Evolutionary conservation across 768 basidiomycete genomes (phyloP).

Genomic region (Peribolospora kevripleyi): DNA sequence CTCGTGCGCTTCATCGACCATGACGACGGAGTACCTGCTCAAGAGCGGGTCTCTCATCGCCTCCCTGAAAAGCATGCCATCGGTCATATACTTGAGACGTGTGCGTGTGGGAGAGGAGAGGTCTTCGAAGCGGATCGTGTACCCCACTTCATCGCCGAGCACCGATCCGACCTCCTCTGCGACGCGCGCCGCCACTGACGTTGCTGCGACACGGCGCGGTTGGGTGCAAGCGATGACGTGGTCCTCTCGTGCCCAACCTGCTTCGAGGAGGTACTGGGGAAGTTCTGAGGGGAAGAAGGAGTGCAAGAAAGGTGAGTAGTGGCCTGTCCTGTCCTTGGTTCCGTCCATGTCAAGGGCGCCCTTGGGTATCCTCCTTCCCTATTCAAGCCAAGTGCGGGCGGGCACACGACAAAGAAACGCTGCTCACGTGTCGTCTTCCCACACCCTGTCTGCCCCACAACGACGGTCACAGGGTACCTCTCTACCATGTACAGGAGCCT

Average conservation of each 20-base stretch:
- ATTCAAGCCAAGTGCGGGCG: background rate
- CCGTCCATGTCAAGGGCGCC: background rate
- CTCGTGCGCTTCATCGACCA: conserved; percentile 98
- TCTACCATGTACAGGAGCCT: conserved; percentile 65
- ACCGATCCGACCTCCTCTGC: conserved; percentile 73
- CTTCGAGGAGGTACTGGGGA: conserved; percentile 79
- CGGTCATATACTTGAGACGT: conserved; percentile 83
- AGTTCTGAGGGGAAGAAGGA: conserved; percentile 35
- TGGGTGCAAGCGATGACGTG: conserved; percentile 79
- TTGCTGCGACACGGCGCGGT: conserved; percentile 78
- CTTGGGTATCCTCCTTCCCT: background rate
- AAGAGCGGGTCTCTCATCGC: conserved; percentile 74
- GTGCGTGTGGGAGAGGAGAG: conserved; percentile 63
- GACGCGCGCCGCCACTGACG: conserved; percentile 72
- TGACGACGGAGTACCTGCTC: conserved; percentile 79
- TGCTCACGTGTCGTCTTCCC: conserved; percentile 88
- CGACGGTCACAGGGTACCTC: conserved; percentile 47
- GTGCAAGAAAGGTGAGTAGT: conserved; percentile 7
- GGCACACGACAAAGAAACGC: background rate
- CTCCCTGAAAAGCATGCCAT: conserved; percentile 69
- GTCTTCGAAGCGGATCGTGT: conserved; percentile 91
- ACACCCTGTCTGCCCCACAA: conserved; percentile 86
- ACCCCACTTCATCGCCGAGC: conserved; percentile 83
- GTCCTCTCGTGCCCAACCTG: conserved; percentile 69
- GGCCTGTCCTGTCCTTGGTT: background rate